Percentiles rank a stretch among this genome's conserved stretches.
These are phyloP conservation scores for Perkinsus olseni DNA, from an alignment of 169 alveolate species.

Conservation along the genomic window DNA sequence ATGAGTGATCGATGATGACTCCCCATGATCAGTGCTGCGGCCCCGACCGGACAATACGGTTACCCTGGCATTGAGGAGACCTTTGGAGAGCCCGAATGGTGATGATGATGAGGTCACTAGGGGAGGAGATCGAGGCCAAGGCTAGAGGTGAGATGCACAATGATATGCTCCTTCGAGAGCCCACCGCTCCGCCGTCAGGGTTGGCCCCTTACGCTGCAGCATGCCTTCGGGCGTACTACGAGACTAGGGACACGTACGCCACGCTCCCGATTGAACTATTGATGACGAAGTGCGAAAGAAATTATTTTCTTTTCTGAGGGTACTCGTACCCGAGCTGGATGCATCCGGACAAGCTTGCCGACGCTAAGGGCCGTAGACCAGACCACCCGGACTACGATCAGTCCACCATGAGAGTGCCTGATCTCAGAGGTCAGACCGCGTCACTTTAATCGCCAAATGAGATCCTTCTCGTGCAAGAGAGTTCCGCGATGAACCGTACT, in stretches of 20 bases:
- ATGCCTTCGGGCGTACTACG: slow-evolving; percentile 21
- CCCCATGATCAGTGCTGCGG: neutral
- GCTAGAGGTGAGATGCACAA: slow-evolving; percentile 12
- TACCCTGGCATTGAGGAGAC: neutral
- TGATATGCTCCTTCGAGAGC: no score
- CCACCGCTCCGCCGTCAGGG: no score
- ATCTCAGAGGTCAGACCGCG: slow-evolving; percentile 17
- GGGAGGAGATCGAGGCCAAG: slow-evolving; percentile 23
- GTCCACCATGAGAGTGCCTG: slow-evolving; percentile 86
- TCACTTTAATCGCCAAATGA: slow-evolving; percentile 65
- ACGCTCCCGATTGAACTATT: slow-evolving; percentile 10
- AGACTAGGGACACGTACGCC: slow-evolving; percentile 17
- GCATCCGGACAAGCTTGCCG: slow-evolving; percentile 59
- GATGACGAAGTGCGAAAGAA: no score
- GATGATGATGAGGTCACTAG: slow-evolving; percentile 31
- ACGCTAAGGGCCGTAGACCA: slow-evolving; percentile 68
- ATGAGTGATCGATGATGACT: neutral
- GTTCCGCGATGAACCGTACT: no score
- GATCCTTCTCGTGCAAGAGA: slow-evolving; percentile 46
- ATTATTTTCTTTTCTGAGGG: no score
- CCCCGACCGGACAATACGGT: neutral
- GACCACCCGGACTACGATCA: slow-evolving; percentile 80
- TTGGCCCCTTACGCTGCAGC: slow-evolving; percentile 10
- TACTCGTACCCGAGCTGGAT: slow-evolving; percentile 39
- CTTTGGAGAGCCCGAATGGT: neutral